Evolutionary conservation across 352 stramenopile species (phyloP).

Genomic region (Globisporangium yorkense): DNA sequence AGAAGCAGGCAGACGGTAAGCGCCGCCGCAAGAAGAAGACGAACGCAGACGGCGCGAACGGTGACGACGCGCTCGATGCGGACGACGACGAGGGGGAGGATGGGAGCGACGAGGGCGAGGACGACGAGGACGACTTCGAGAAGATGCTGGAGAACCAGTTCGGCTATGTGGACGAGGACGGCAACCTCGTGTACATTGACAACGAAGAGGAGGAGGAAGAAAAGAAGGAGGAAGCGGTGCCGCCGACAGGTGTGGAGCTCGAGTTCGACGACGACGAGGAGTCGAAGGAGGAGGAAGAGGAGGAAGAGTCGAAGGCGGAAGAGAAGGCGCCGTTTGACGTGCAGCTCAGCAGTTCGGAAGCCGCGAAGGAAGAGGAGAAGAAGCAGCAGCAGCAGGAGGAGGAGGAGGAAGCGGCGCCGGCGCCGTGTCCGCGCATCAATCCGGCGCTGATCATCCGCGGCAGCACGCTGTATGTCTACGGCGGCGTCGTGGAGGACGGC

Average conservation of each 20-base stretch:
- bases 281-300: constrained; percentile 28
- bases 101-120: constrained; percentile 38
- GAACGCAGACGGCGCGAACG: constrained; percentile 20
- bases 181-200: constrained; percentile 94
- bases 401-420: constrained; percentile 21
- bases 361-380: constrained; percentile 9
- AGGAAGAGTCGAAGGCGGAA: constrained; percentile 13
- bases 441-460: constrained; percentile 81
- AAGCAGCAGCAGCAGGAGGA: constrained; percentile 12
- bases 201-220: constrained; percentile 71
- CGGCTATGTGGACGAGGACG: constrained; percentile 92
- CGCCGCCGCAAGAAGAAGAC: constrained; percentile 61
- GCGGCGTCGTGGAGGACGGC: constrained; percentile 90
- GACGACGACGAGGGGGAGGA: constrained; percentile 44
- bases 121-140: constrained; percentile 78
- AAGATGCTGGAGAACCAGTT: constrained; percentile 91
- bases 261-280: constrained; percentile 19
- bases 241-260: not conserved
- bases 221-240: constrained; percentile 11
- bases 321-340: not conserved
- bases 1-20: constrained; percentile 62
- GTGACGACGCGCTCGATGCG: constrained; percentile 24
- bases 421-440: constrained; percentile 84
- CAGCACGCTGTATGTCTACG: constrained; percentile 92
- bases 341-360: not conserved